phyloP scores from a whole-genome alignment of 2,329 filamentous ascomycete species.

The Cercospora zeae-maydis region DNA sequence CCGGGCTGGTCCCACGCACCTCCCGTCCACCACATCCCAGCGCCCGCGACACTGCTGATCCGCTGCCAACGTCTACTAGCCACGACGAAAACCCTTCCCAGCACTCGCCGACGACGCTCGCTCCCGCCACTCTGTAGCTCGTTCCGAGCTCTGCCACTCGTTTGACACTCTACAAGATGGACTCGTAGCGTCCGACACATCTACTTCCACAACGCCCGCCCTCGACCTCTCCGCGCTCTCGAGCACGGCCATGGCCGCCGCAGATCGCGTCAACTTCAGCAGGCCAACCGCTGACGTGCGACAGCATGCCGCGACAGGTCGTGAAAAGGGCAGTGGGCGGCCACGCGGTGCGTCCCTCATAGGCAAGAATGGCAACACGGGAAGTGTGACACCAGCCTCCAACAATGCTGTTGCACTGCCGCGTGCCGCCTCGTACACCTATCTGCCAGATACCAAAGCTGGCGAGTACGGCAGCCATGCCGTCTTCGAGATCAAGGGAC shows the following conservation, averaged over 20 bases:
- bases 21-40: background rate
- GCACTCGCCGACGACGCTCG: background rate
- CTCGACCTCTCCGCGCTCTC: background rate
- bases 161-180: conserved; percentile 13
- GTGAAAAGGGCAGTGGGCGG: conserved; percentile 13
- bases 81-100: background rate
- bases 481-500: conserved; percentile 44
- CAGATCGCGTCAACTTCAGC: conserved; percentile 19
- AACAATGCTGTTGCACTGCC: conserved; percentile 38
- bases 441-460: conserved; percentile 44
- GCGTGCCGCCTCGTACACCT: conserved; percentile 58
- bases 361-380: conserved; percentile 10
- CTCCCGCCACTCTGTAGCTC: conserved; percentile 9
- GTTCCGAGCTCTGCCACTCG: conserved; percentile 15
- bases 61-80: background rate
- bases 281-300: conserved; percentile 12
- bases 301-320: conserved; percentile 7
- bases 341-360: conserved; percentile 14
- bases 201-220: background rate
- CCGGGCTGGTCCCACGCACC: background rate
- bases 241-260: conserved; percentile 25
- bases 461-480: conserved; percentile 28
- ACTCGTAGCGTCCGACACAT: background rate
- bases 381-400: conserved; percentile 15
- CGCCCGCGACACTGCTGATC: background rate